Percentiles rank a stretch among this genome's conserved stretches.
These are phyloP conservation scores for Chalciporus piperatus DNA, from an alignment of 768 basidiomycete genomes.

Conservation along the genomic window DNA sequence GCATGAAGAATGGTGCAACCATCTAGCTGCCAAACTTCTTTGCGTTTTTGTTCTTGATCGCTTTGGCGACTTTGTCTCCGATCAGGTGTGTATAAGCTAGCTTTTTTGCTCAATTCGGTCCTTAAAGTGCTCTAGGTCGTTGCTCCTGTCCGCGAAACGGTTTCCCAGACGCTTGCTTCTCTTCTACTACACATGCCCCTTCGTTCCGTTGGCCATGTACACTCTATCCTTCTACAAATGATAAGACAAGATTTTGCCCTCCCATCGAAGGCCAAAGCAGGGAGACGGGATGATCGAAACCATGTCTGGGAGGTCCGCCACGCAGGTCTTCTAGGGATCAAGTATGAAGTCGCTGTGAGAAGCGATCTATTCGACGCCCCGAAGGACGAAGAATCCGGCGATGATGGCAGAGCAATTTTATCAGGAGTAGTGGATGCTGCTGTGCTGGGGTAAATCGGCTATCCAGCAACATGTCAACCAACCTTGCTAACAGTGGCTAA, in stretches of 20 bases:
- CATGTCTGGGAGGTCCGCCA: slow-evolving; percentile 98
- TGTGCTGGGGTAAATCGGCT: slow-evolving; percentile 66
- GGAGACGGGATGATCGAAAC: slow-evolving; percentile 37
- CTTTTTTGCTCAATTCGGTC: not conserved
- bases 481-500: slow-evolving; percentile 9
- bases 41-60: slow-evolving; percentile 92
- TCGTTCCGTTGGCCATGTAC: slow-evolving; percentile 76
- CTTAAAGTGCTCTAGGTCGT: slow-evolving; percentile 54
- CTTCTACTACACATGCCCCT: slow-evolving; percentile 85
- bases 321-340: slow-evolving; percentile 95
- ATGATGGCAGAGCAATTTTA: slow-evolving; percentile 56
- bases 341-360: slow-evolving; percentile 96
- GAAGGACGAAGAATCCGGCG: slow-evolving; percentile 34
- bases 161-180: slow-evolving; percentile 90
- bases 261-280: slow-evolving; percentile 32
- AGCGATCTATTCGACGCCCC: slow-evolving; percentile 65
- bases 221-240: slow-evolving; percentile 86
- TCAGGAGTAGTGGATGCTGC: slow-evolving; percentile 87
- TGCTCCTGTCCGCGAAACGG: slow-evolving; percentile 95
- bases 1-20: slow-evolving; percentile 89
- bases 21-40: slow-evolving; percentile 79
- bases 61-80: slow-evolving; percentile 97
- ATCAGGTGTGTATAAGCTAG: slow-evolving; percentile 52
- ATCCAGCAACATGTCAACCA: not conserved
- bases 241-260: slow-evolving; percentile 80